Evolutionary conservation across 768 basidiomycete species (phyloP), one percentile per base, ranked within the genome.

Genomic region (Kwoniella newhampshirensis): DNA sequence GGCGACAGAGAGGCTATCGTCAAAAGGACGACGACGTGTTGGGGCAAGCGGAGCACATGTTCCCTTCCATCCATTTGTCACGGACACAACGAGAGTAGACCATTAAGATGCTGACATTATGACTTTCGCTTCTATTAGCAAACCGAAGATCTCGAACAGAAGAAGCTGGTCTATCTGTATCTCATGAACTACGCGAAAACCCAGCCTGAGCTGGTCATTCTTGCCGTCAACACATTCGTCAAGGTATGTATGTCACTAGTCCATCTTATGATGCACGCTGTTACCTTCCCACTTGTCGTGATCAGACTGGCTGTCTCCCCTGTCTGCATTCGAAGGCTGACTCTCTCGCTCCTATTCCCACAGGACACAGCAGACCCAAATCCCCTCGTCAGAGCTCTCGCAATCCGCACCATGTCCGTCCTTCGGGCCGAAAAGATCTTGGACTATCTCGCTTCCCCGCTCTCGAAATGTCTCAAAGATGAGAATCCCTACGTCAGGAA

Each of bases 161-260:
- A 98, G 85, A 98, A 99, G 78, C 87, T 99, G 30, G 96, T 98
- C n/a, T 98, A 96, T 71, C 84, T 96, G 21, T 97, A 97, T 77
- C 85, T 99, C 57, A 97, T 98, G 89, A 99, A 99, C 80, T 99
- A 98, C 66, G 94, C 94, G 30, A 96, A 96, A 75, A 93, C 94
- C 0, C 96, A 99, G 73, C 96, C 96, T 0, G 96, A 99, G 74
- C 88, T 98, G 60, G 93, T 97, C 78, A 98, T 99, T 73, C 83
- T 99, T 43, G 96, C 96, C 26, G 96, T 99, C 59, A 99, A 98
- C 74, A 99, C 94, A 7, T 97, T 99, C 74, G 96, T 99, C 56
- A 81, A 81, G 76, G 81, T 80, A 21, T 45, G 77, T 41, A n/a
- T 25, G 11, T 18, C 51, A 41, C 32, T 6, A 32, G n/a, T n/a